These are phyloP conservation scores for Groenewaldozyma sp. DNA, from an alignment of 1,139 yeast genomes.

Conservation along the genomic window DNA sequence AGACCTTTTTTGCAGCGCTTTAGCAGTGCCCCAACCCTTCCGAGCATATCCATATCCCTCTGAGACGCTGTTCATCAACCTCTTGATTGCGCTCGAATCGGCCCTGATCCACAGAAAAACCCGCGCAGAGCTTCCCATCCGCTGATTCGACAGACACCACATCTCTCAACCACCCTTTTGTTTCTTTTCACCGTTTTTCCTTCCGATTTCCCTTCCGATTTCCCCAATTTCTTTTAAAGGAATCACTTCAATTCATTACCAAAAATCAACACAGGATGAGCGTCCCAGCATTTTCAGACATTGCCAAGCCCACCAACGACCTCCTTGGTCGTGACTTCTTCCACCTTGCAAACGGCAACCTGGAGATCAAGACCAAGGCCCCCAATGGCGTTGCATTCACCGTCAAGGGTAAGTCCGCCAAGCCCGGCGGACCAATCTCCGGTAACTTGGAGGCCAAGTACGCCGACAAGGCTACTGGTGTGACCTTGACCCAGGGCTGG, in stretches of 20 bases:
- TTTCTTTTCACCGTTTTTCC: not conserved
- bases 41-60: no score
- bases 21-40: no score
- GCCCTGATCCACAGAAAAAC: not conserved
- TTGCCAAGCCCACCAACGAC: constrained; percentile 84
- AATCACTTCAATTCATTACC: not conserved
- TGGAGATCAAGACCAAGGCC: constrained; percentile 86
- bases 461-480: constrained; percentile 87
- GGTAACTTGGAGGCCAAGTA: constrained; percentile 90
- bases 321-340: constrained; percentile 86
- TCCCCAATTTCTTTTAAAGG: not conserved
- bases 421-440: constrained; percentile 55
- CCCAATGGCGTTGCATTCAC: constrained; percentile 96
- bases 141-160: not conserved
- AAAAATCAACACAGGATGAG: constrained; percentile 21
- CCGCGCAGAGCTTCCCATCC: not conserved
- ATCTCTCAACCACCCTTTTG: not conserved
- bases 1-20: no score
- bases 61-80: no score
- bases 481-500: constrained; percentile 96
- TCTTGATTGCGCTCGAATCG: no score
- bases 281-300: constrained; percentile 48
- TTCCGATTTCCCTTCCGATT: not conserved
- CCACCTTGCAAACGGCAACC: constrained; percentile 80
- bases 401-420: constrained; percentile 83